These are phyloP conservation scores for Nakazawaea pomicola DNA, from an alignment of 805 yeast genomes.

Conservation along the genomic window DNA sequence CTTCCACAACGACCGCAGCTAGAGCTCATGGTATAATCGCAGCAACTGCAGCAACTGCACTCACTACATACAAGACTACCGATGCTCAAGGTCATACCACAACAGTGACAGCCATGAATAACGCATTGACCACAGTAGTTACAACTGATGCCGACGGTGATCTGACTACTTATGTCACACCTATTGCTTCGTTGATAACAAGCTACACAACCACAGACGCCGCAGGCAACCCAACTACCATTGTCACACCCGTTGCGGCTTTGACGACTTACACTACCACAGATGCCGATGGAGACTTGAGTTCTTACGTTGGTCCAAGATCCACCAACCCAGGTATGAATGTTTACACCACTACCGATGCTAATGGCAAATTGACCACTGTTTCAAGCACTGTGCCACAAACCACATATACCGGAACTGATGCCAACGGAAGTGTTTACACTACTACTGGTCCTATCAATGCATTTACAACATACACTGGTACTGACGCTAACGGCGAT, in stretches of 20 bases:
- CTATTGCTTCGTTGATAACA: too few species aligned
- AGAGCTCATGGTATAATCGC: too few species aligned
- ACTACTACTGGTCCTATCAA: neutral
- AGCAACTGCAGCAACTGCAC: neutral
- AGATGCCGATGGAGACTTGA: neutral
- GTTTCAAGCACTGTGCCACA: neutral
- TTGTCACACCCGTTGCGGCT: neutral
- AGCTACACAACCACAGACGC: too few species aligned
- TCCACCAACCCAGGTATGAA: neutral
- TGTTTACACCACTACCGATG: neutral
- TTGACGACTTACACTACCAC: slow-evolving; percentile 4
- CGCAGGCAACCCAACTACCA: too few species aligned
- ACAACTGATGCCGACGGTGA: neutral
- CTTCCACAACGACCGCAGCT: too few species aligned
- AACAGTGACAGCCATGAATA: neutral
- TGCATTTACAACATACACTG: slow-evolving; percentile 2
- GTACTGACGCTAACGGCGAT: neutral
- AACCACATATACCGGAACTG: neutral
- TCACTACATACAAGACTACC: neutral
- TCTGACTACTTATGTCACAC: too few species aligned
- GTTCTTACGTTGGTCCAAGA: slow-evolving; percentile 1
- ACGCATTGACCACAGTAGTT: neutral
- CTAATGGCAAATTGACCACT: neutral
- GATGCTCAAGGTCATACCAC: neutral
- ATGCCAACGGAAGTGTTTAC: neutral